Base-by-base conservation (phyloP, 2,329 filamentous ascomycete genomes). In the Scedosporium aurantiacum region DNA sequence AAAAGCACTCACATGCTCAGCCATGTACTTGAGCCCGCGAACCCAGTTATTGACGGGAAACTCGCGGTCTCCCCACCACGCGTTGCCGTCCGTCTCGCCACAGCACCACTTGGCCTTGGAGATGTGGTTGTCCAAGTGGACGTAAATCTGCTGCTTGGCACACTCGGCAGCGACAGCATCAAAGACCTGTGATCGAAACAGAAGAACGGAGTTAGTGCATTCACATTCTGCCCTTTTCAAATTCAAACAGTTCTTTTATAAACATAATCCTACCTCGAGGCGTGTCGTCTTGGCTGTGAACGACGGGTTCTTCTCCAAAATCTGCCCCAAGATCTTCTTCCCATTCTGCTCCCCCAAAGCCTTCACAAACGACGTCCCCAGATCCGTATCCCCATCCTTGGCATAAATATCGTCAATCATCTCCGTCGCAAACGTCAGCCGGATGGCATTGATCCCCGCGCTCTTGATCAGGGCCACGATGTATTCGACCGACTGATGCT, bases 81-180 rank as follows among this genome's bases (percentile, higher is more conserved):
- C 71, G 67, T 86, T 86, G 2, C 81, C 82, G 59, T 86, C 83
- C 0, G 68, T 72, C 0, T 70, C 73, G 7, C 73, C 75, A 65
- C 83, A 86, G 68, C 83, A 86, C 83, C 83, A 86, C 61, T 74
- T 74, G 2, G 76, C 83, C 56, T 74, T 76, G 8, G 81, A 84
- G 64, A 86, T 79, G 68, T 86, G 83, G 67, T 86, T 85, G 69
- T 86, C 82, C 0, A 85, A 73, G 64, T 84, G 80, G 4, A 86
- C 73, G 64, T 83, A 82, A 60, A 86, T 78, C 16, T 81, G 67
- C 65, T 84, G 82, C 25, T 74, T 77, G 0, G 77, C 73, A 37
- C 80, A 78, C 67, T 86, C 84, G 0, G 76, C 79, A 1, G 82
- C 84, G 3, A 88, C 79, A 2, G 83, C 83, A 66, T 88, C 84